phyloP scores from a whole-genome alignment of 345 rosid genomes.

The Stellera chamaejasme region DNA sequence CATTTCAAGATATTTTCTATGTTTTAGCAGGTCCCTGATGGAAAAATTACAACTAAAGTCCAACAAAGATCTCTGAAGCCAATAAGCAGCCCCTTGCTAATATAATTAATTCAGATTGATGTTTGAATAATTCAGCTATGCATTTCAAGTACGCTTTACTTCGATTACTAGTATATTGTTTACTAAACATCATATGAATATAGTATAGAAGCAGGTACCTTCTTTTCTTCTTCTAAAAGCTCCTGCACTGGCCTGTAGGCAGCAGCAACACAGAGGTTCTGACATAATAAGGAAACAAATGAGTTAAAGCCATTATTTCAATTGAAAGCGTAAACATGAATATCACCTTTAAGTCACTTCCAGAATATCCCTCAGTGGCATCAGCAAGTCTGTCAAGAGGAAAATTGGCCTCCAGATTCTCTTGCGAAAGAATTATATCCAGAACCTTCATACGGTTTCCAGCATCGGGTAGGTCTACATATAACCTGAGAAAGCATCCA shows the following conservation, averaged over 20 bases:
- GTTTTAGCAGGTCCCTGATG: too few species aligned
- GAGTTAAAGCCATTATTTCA: constrained; percentile 6
- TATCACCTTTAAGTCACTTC: constrained; percentile 95
- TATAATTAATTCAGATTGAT: too few species aligned
- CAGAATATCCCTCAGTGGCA: constrained; percentile 92
- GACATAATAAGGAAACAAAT: constrained; percentile 10
- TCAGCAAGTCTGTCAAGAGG: constrained; percentile 63
- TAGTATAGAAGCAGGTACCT: constrained; percentile 30
- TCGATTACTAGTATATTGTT: too few species aligned
- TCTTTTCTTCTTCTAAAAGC: constrained; percentile 67
- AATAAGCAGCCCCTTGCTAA: too few species aligned
- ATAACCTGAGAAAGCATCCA: constrained; percentile 46
- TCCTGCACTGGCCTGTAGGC: constrained; percentile 99
- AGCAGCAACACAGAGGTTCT: constrained; percentile 97
- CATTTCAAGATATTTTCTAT: too few species aligned
- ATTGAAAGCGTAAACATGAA: constrained; percentile 2
- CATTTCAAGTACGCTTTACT: too few species aligned
- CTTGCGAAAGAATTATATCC: constrained; percentile 61
- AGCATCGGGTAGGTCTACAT: constrained; percentile 93
- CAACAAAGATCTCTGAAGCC: too few species aligned
- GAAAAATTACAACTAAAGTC: too few species aligned
- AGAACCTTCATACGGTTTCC: constrained; percentile 83
- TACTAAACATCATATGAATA: neutral
- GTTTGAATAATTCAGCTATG: too few species aligned
- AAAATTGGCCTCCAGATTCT: constrained; percentile 56